phyloP scores from a whole-genome alignment of 2,329 filamentous ascomycete species.

The Fusarium tanahbumbuense region DNA sequence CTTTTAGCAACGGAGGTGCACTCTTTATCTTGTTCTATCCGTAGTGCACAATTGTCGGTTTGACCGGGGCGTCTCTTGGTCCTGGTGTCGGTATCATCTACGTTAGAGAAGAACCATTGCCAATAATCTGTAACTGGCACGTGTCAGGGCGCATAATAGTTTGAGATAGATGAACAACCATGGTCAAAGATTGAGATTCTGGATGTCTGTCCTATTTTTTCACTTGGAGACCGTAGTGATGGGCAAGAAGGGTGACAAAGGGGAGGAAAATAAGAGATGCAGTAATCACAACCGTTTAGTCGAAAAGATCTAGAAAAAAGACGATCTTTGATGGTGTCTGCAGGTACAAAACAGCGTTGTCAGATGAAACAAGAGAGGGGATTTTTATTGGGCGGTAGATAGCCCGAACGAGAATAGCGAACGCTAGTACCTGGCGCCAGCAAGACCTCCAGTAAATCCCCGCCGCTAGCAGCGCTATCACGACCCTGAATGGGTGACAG shows the following conservation, averaged over 20 bases:
- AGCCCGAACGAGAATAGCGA: neutral
- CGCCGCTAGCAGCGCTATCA: conserved; percentile 27
- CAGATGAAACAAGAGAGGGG: conserved; percentile 37
- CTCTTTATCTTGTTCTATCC: neutral
- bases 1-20: neutral
- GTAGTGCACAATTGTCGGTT: neutral
- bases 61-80: neutral
- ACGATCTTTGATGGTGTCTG: conserved; percentile 9
- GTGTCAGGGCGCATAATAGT: conserved; percentile 4
- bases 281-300: neutral
- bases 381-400: conserved; percentile 24
- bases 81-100: conserved; percentile 18
- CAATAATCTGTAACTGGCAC: neutral
- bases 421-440: conserved; percentile 34
- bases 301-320: conserved; percentile 19
- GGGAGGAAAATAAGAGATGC: neutral
- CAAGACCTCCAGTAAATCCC: conserved; percentile 17
- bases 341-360: conserved; percentile 15
- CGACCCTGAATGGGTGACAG: conserved; percentile 25
- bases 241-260: conserved; percentile 5
- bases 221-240: neutral
- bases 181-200: neutral
- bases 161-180: conserved; percentile 2
- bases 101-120: conserved; percentile 6
- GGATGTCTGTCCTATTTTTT: neutral